A percentile compares a stretch with the other conserved stretches of the same genome.
These are phyloP conservation scores for Kandelia obovata DNA, from an alignment of 345 rosid genomes.

Conservation along the genomic window DNA sequence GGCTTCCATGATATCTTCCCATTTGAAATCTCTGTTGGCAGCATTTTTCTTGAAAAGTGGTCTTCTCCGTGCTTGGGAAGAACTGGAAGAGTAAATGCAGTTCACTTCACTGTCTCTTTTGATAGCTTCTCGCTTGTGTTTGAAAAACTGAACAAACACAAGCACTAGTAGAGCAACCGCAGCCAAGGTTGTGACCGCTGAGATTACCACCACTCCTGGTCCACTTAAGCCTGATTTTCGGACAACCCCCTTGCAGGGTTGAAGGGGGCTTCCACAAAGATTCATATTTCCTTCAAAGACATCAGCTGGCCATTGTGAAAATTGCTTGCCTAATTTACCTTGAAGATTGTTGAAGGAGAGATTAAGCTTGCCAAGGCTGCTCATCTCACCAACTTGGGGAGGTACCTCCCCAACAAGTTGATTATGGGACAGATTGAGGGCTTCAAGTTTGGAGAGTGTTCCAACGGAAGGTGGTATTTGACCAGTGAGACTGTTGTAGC, in stretches of 20 bases:
- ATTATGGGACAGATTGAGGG: conserved; percentile 80
- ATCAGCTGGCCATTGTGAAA: conserved; percentile 77
- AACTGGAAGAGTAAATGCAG: conserved; percentile 51
- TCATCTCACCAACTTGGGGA: conserved; percentile 54
- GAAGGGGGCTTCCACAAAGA: conserved; percentile 81
- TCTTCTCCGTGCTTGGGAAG: conserved; percentile 61
- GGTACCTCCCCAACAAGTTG: conserved; percentile 70
- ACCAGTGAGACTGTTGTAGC: conserved; percentile 70
- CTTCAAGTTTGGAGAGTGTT: conserved; percentile 61
- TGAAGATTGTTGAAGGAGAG: conserved; percentile 68
- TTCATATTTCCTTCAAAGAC: conserved; percentile 59
- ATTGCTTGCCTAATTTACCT: conserved; percentile 65
- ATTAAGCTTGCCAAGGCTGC: conserved; percentile 73
- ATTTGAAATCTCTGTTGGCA: conserved; percentile 60
- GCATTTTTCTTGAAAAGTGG: conserved; percentile 56
- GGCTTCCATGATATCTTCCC: conserved; percentile 86
- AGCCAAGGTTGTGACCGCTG: conserved; percentile 59
- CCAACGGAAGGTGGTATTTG: conserved; percentile 66
- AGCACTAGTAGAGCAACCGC: conserved; percentile 58
- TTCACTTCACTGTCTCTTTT: conserved; percentile 42
- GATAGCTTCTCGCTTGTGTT: conserved; percentile 43
- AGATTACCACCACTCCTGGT: conserved; percentile 45
- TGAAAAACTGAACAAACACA: conserved; percentile 47
- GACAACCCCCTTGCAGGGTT: conserved; percentile 29
- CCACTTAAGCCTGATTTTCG: conserved; percentile 45